phyloP scores from a whole-genome alignment of 2,329 filamentous ascomycete genomes.

The Podosphaera aphanis region DNA sequence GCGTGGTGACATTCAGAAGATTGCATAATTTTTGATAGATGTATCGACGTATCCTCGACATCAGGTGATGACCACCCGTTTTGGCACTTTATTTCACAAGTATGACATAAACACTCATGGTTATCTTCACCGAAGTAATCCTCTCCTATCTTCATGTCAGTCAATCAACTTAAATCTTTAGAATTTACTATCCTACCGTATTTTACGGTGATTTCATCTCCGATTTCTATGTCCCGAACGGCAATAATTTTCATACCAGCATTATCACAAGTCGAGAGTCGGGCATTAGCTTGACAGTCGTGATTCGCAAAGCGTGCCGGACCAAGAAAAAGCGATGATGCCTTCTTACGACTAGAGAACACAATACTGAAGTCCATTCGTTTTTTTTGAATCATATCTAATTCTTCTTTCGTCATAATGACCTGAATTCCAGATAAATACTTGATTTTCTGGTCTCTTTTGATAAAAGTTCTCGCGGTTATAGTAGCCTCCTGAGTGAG shows the following conservation, averaged over 20 bases:
- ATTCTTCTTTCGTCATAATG: conserved; percentile 76
- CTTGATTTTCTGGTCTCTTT: conserved; percentile 65
- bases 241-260: conserved; percentile 84
- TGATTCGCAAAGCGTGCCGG: conserved; percentile 94
- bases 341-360: conserved; percentile 76
- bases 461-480: conserved; percentile 57
- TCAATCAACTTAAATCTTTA: not conserved
- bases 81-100: conserved; percentile 49
- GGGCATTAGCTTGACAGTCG: conserved; percentile 81
- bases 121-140: conserved; percentile 92
- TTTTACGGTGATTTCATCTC: conserved; percentile 88
- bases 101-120: conserved; percentile 77
- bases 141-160: conserved; percentile 26
- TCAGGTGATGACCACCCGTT: conserved; percentile 58
- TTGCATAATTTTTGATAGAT: too few relatives aligned
- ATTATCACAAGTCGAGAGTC: conserved; percentile 59
- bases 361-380: conserved; percentile 95
- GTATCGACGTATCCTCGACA: conserved; percentile 11
- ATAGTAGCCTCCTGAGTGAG: conserved; percentile 72
- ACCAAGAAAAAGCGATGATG: conserved; percentile 76
- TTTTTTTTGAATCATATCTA: conserved; percentile 52
- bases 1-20: too few relatives aligned
- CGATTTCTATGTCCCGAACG: conserved; percentile 54
- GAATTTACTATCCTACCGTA: conserved; percentile 28
- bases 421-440: conserved; percentile 84